Base-by-base conservation (phyloP, 2,329 filamentous ascomycete species). In the Mycosphaerella arachidis region DNA sequence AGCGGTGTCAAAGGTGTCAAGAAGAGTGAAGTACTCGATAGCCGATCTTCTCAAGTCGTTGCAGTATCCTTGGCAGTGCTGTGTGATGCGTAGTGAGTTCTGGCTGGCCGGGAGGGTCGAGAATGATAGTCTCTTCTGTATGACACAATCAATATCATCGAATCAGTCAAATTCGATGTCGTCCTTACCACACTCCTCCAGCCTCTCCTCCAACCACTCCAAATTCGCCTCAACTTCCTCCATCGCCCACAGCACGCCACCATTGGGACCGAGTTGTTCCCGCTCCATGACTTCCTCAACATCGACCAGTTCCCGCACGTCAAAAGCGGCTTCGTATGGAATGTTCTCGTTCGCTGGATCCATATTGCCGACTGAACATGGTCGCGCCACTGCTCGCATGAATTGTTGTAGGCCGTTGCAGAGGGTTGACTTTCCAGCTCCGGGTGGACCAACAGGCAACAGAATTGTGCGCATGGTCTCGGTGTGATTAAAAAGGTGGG, bases 331-430 rank as follows among this genome's bases (percentile, higher is more conserved):
- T 20, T 89, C 87, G 75, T 97, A 99, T 63, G 86, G 90, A 1
- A 92, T 94, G 61, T 88, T 87, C 71, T 97, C 93, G 80, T 99
- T 99, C 57, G 94, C 94, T 29, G 94, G 94, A 77, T 99, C 94
- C 66, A 99, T 87, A 74, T 99, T 99, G 60, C 97, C 91, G 40
- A 97, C 87, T 16, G 91, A 95, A 79, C 91, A 96, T 75, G 95
- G 92, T 58, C 94, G 89, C 62, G 92, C 92, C 73, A 99, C 96
- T 64, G 94, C 93, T 66, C 88, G 88, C 82, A 97, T 89, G 79
- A 99, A 99, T 78, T 99, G 94, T 72, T 97, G 91, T 90, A 99
- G 96, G 73, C 94, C 94, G 86, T 97, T 91, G 81, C 93, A 97
- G 75, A 96, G 97, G 7, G 94, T 99, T 66, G 92, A 97, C 79